A percentile compares a stretch with the other conserved stretches of the same genome.
Evolutionary conservation across 495 filamentous ascomycete genomes (phyloP).

Genomic region (Daldinia concentrica): DNA sequence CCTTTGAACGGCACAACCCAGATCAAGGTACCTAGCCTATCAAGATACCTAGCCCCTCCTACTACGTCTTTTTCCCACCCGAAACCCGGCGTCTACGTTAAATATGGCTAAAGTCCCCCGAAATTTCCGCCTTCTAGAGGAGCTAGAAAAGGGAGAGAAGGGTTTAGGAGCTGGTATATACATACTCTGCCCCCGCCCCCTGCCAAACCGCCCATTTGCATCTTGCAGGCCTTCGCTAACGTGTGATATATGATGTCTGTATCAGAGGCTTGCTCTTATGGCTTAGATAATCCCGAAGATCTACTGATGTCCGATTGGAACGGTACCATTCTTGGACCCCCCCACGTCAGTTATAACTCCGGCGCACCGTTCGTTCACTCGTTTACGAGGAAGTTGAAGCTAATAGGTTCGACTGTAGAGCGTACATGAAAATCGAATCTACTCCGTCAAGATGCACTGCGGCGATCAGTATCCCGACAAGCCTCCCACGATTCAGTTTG

Average conservation of each 20-base stretch:
- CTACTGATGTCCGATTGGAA: constrained; percentile 99
- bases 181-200: constrained; percentile 49
- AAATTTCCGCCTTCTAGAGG: constrained; percentile 95
- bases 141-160: constrained; percentile 99
- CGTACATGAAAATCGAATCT: constrained; percentile 97
- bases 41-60: too few relatives aligned
- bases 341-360: constrained; percentile 73
- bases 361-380: neutral
- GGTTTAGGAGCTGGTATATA: constrained; percentile 89
- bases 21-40: neutral
- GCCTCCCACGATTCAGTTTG: constrained; percentile 88
- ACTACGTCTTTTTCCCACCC: neutral
- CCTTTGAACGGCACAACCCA: neutral
- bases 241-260: neutral
- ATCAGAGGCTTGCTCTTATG: constrained; percentile 95
- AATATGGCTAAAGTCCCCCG: constrained; percentile 80
- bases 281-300: constrained; percentile 92
- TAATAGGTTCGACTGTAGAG: constrained; percentile 64
- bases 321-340: constrained; percentile 94
- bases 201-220: neutral
- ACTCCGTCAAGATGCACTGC: constrained; percentile 97
- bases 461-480: constrained; percentile 87
- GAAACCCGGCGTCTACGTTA: neutral
- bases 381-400: constrained; percentile 10
- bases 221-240: constrained; percentile 14